Evolutionary conservation across 345 rosid genomes (phyloP).

Genomic region (Dipteronia sinensis): DNA sequence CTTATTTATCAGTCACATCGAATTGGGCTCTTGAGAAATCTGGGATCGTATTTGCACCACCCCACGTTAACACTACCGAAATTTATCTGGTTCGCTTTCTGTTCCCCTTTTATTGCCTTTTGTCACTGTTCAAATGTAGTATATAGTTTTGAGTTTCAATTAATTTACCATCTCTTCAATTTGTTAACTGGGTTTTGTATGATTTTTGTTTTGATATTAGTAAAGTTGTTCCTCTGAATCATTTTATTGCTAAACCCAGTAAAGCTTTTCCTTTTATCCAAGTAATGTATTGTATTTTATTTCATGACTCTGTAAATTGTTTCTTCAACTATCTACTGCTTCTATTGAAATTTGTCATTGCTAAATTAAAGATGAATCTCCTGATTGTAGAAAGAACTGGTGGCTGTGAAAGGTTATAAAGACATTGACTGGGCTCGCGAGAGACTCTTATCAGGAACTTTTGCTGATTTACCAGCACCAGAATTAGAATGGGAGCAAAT

Average conservation of each 20-base stretch:
- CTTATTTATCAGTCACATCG: conserved; percentile 38
- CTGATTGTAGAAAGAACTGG: conserved; percentile 37
- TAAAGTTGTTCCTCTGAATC: too few species aligned
- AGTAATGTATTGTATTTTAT: not conserved
- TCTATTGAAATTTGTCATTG: not conserved
- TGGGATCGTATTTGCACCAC: conserved; percentile 30
- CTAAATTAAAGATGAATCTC: not conserved
- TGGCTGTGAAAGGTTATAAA: conserved; percentile 12
- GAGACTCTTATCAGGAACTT: conserved; percentile 57
- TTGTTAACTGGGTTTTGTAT: not conserved
- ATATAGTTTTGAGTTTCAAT: not conserved
- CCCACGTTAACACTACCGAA: not conserved
- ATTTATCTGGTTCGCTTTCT: conserved; percentile 30
- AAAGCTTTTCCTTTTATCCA: not conserved
- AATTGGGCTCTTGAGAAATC: conserved; percentile 44
- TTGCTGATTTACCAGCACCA: conserved; percentile 77
- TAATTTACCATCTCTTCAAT: not conserved
- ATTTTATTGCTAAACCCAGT: too few species aligned
- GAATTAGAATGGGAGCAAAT: conserved; percentile 75
- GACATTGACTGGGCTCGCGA: conserved; percentile 21
- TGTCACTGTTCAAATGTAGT: not conserved
- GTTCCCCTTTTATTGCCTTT: not conserved
- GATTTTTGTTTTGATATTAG: too few species aligned
- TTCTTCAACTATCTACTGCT: not conserved
- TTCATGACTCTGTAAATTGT: not conserved